Base-by-base conservation (phyloP, 805 yeast species). In the Teunomyces gatunensis region DNA sequence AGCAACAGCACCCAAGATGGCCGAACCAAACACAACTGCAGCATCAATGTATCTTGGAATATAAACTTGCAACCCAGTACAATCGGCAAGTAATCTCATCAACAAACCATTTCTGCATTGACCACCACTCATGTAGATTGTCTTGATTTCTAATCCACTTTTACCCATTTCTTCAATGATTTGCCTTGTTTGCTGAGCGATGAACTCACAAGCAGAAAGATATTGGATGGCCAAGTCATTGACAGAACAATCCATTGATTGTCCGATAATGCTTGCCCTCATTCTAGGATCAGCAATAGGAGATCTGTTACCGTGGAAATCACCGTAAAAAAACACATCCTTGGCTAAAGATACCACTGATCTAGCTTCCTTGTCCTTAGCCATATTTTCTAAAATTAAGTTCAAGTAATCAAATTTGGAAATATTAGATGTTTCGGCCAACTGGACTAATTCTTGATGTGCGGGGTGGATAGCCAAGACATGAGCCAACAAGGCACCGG, bases 131-230 rank as follows among this genome's bases (percentile, higher is more conserved):
- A 94, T 84, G 69, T 85, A 94, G 51, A 94, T 83, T 18, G 89
- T 78, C 15, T 78, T 73, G 52, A 94, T 79, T 9, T 73, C 54
- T 69, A 92, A 96, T 1, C 99, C 99, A 2, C 87, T 74, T 47
- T 74, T 68, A 56, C 81, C 84, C 89, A 94, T 86, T 52, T 84
- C 83, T 56, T 88, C 94, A 30, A 92, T 84, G 61, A 94, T 94
- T 59, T 94, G 99, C 59, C 97, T 82, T 0, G 98, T 92, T 72
- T 94, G 99, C 64, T 90, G 96, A 43, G 96, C 97, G 65, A 94
- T 91, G 59, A 94, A 94, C 71, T 94, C 99, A 67, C 97, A 89
- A 4, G 98, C 96, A 13, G 88, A 97, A 43, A 91, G 78, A 63
- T 94, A 94, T 55, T 83, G 85, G 50, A 89, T 65, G 0, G 97